Conservation (phyloP, 148 eudicot genomes). For the Camellia japonica region DNA sequence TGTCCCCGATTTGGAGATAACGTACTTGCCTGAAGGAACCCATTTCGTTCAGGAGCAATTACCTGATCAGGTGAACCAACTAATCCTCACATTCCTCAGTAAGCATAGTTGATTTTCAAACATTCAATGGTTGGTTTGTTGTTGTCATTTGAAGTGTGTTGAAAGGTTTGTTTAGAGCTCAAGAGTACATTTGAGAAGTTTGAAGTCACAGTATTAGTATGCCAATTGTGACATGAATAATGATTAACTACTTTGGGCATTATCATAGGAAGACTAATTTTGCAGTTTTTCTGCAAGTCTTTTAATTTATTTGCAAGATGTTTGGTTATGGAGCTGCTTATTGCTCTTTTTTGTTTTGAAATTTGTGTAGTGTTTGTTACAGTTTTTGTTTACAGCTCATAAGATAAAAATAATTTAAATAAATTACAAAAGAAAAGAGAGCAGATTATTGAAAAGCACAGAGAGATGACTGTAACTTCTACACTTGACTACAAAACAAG, state of each 20-base stretch:
- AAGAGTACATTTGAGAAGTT: too few species aligned
- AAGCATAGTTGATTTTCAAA: conserved; percentile 18
- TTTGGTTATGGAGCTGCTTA: too few species aligned
- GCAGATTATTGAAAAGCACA: too few species aligned
- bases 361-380: too few species aligned
- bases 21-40: conserved; percentile 31
- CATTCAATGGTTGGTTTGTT: neutral
- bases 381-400: too few species aligned
- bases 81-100: conserved; percentile 29
- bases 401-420: too few species aligned
- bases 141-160: too few species aligned
- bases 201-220: neutral
- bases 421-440: too few species aligned
- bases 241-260: neutral
- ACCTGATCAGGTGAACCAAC: conserved; percentile 30
- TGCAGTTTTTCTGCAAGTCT: neutral
- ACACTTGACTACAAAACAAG: too few species aligned
- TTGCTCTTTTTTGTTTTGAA: too few species aligned
- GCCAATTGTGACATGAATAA: neutral
- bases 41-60: conserved; percentile 43
- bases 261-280: neutral
- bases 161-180: too few species aligned
- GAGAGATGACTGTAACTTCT: too few species aligned
- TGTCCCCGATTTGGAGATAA: conserved; percentile 28
- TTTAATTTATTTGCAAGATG: neutral